Percentiles rank a stretch among this genome's conserved stretches.
Evolutionary conservation across 352 stramenopile genomes (phyloP).

Genomic region (Phytophthora citrophthora): DNA sequence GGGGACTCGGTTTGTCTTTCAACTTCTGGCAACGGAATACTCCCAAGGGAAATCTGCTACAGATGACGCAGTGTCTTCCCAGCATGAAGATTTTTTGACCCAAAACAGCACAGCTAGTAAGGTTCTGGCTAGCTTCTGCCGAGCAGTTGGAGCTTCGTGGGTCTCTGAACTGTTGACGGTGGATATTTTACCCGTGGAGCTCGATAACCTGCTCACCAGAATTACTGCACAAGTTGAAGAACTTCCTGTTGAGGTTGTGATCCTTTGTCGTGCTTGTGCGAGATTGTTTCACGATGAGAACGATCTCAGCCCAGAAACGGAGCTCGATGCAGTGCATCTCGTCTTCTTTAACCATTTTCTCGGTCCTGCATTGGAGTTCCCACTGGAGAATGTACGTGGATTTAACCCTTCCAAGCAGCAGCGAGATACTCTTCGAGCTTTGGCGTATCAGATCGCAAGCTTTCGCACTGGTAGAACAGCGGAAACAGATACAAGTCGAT

Average conservation of each 20-base stretch:
- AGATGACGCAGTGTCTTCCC: constrained; percentile 7
- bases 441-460: constrained; percentile 26
- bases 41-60: constrained; percentile 8
- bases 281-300: constrained; percentile 25
- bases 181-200: constrained; percentile 1
- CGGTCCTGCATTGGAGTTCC: constrained; percentile 48
- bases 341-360: constrained; percentile 85
- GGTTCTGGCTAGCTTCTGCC: constrained; percentile 43
- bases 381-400: constrained; percentile 11
- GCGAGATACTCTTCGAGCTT: constrained; percentile 11
- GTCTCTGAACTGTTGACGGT: constrained; percentile 19
- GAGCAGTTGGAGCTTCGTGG: constrained; percentile 42
- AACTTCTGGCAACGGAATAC: constrained; percentile 49
- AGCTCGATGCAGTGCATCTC: constrained; percentile 51
- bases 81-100: constrained; percentile 31
- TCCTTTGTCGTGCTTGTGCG: constrained; percentile 52
- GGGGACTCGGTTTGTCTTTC: constrained; percentile 55
- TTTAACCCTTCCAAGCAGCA: constrained; percentile 15
- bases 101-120: constrained; percentile 44
- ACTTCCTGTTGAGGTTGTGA: constrained; percentile 57
- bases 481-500: constrained; percentile 5
- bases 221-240: constrained; percentile 28
- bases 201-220: constrained; percentile 37
- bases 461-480: constrained; percentile 1
- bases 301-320: constrained; percentile 1